Evolutionary conservation across 2,329 filamentous ascomycete genomes (phyloP), one percentile per base, ranked within the genome.

Genomic region (Pezicula rhizophila): DNA sequence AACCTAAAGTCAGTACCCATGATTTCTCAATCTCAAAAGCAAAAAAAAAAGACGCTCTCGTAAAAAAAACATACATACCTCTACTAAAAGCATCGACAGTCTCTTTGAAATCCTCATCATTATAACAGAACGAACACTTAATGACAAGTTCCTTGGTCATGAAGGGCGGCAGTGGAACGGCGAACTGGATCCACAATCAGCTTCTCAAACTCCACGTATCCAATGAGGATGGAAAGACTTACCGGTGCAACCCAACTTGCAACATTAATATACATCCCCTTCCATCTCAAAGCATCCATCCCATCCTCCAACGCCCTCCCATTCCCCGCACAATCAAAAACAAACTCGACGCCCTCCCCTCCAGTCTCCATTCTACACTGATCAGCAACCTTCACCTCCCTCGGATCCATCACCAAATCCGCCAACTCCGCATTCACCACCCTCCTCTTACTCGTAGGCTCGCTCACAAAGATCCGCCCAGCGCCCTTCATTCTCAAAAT

Each of bases 91-190:
- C 39, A 25, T 47, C 40, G 7, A 50, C 45, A 8, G 40, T 44
- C 18, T 47, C 48, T 34, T 17, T 31, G 28, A 50, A 46, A 34
- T 50, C 48, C n/a, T 50, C n/a, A n/a, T 47, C 44, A 20, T 20
- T 41, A 17, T 50, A 50, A 14, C 39, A 17, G n/a, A 44, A 39
- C 15, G 39, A 47, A 17, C 25, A 28, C 25, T 47, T 50, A 12
- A 47, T 34, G 15, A 17, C 8, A 31, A 50, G 37, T 33, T 50
- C 48, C 44, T 50, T 50, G 28, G 31, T 14, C 28, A 50, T 26
- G n/a, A 46, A 41, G 28, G 12, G n/a, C n/a, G 12, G 14, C 17
- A 11, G 5, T 15, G 39, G 44, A 8, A 46, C 33, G 14, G 33
- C 14, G 17, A 46, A 50, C 37, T 46, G n/a, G 2, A 18, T n/a